Evolutionary conservation across 495 filamentous ascomycete species (phyloP), one percentile per base, ranked within the genome.

Genomic region (Cairneyella variabilis): DNA sequence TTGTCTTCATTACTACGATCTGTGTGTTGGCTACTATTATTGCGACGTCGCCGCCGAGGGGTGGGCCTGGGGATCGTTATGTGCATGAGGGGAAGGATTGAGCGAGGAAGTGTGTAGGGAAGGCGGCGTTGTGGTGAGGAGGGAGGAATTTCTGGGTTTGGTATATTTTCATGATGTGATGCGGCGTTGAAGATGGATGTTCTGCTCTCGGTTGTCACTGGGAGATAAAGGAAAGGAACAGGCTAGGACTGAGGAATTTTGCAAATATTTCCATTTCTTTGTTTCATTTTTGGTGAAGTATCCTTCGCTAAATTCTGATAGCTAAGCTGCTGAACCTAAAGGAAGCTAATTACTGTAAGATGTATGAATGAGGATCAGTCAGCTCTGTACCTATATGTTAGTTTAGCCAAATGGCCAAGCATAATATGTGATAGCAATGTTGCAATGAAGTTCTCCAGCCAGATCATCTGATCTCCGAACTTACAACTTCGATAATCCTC

Each of bases 351-450:
- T 40, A 52, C 23, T 53, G 40, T 56, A 44, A 41, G 39, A 52
- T 54, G 27, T 41, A 38, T 41, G 30, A 48, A 16, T 12, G 20
- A 32, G 41, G 16, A 10, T 16, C 17, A 25, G 41, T 51, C 32
- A 58, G 49, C n/a, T n/a, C 48, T 56, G 26, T 42, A 12, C 42
- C 57, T 56, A 60, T 36, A 56, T 52, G 53, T 60, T 53, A 60
- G 52, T 56, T 16, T 18, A 27, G 40, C 46, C 20, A 8, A 37
- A 27, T 41, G 34, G 47, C 32, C 30, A 3, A 48, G 39, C 34
- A 42, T 47, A 17, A 16, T 42, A 36, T 53, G 37, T 34, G 55
- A 55, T 55, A 60, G 52, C 48, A 55, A 55, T 48, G 23, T 49
- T 54, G 18, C 5, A 41, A 42, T 48, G 52, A 20, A 44, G 20